These are phyloP conservation scores for Croton laevigatus DNA, from an alignment of 441 rosid species.

Conservation along the genomic window DNA sequence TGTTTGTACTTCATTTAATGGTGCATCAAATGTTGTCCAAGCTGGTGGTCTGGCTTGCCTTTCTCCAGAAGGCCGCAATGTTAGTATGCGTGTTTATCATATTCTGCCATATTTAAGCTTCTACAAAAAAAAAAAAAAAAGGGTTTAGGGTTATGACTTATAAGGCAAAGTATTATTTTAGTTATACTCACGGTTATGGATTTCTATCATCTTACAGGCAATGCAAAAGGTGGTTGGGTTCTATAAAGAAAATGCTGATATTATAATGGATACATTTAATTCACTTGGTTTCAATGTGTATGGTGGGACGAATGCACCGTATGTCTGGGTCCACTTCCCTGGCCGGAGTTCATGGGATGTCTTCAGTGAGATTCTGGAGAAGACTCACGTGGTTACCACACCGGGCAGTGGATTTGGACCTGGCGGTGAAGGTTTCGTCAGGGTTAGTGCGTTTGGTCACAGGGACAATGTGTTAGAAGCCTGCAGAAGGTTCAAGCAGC, in stretches of 20 bases:
- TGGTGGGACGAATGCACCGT: conserved; percentile 88
- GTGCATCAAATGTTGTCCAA: conserved; percentile 88
- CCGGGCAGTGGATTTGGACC: conserved; percentile 99
- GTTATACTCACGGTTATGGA: background rate
- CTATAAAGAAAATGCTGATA: conserved; percentile 83
- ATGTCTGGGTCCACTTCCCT: conserved; percentile 96
- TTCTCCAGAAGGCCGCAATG: conserved; percentile 81
- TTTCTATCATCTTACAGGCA: conserved; percentile 48
- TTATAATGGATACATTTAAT: conserved; percentile 73
- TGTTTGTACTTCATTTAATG: conserved; percentile 86
- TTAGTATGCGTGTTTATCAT: conserved; percentile 23
- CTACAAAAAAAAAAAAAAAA: no score
- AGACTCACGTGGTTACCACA: conserved; percentile 91
- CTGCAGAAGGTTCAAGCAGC: conserved; percentile 93
- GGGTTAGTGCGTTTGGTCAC: conserved; percentile 96
- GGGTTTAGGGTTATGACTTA: no score
- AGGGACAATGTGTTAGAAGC: conserved; percentile 87
- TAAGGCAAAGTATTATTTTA: background rate
- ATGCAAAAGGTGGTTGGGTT: conserved; percentile 84
- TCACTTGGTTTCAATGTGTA: conserved; percentile 81
- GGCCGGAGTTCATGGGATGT: conserved; percentile 96
- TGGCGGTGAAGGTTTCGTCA: conserved; percentile 86
- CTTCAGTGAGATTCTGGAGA: conserved; percentile 83
- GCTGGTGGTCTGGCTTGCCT: conserved; percentile 98
- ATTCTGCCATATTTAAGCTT: no score